Evolutionary conservation across 139 green algal genomes (phyloP).

Genomic region (Closterium sp.): DNA sequence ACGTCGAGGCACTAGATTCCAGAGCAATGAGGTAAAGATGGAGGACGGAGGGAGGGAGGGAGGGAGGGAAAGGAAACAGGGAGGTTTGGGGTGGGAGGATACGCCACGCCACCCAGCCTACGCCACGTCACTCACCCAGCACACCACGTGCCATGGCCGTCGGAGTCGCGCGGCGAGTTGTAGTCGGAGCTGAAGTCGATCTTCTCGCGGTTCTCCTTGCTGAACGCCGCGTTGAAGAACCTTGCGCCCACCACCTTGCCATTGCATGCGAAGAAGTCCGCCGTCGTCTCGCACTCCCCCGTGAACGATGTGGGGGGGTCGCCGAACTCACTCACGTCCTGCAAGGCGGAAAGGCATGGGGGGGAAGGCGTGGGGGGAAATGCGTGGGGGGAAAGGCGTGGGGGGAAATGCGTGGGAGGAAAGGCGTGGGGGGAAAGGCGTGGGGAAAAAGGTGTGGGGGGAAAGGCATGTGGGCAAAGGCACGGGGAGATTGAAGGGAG

Average conservation of each 20-base stretch:
- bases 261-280: conserved; percentile 3
- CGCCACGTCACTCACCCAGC: neutral
- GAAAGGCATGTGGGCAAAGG: too few relatives aligned
- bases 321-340: neutral
- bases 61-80: too few relatives aligned
- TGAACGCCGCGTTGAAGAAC: neutral
- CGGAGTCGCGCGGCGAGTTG: conserved; percentile 17
- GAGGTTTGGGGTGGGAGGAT: too few relatives aligned
- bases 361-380: neutral
- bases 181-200: conserved; percentile 65
- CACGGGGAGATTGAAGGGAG: too few relatives aligned
- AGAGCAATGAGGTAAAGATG: too few relatives aligned
- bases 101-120: neutral
- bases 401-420: too few relatives aligned
- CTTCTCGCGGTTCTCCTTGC: neutral
- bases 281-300: neutral
- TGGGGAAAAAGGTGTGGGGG: too few relatives aligned
- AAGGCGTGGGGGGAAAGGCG: too few relatives aligned
- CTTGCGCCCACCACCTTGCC: neutral
- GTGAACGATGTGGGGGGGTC: neutral
- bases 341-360: neutral
- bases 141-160: neutral
- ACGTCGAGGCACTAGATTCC: too few relatives aligned
- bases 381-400: too few relatives aligned
- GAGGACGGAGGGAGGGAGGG: too few relatives aligned